Evolutionary conservation across 176 grass and related monocot genomes (phyloP).

Genomic region (Carex littledalei): DNA sequence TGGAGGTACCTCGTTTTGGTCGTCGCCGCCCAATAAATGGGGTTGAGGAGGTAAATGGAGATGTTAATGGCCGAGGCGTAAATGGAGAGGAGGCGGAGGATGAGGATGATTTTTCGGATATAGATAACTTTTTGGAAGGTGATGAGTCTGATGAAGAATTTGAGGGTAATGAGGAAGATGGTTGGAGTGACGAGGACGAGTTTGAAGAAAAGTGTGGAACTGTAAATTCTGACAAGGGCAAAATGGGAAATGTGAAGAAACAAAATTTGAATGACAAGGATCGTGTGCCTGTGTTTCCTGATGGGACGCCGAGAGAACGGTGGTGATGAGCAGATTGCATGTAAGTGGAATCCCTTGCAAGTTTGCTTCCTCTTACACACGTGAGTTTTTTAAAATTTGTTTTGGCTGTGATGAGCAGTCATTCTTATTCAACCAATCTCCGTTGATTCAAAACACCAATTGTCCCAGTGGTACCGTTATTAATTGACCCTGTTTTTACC

Average conservation of each 20-base stretch:
- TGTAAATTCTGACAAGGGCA: not conserved
- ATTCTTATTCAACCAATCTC: not conserved
- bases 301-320: conserved; percentile 66
- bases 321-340: conserved; percentile 46
- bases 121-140: conserved; percentile 48
- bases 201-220: conserved; percentile 47
- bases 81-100: conserved; percentile 37
- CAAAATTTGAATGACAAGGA: not conserved
- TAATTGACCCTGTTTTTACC: not conserved
- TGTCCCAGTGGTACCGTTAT: not conserved
- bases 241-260: not conserved
- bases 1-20: conserved; percentile 50
- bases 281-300: conserved; percentile 58
- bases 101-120: conserved; percentile 59
- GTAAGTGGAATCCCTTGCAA: not conserved
- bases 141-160: conserved; percentile 50
- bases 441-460: too few species aligned
- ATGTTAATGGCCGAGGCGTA: conserved; percentile 26
- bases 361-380: not conserved
- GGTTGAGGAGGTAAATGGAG: conserved; percentile 25
- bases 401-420: not conserved
- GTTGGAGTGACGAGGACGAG: conserved; percentile 76
- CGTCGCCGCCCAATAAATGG: conserved; percentile 17
- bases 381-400: not conserved
- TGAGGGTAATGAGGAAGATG: conserved; percentile 58